Conservation (phyloP, 306 rosid genomes). For the Comarum palustre region DNA sequence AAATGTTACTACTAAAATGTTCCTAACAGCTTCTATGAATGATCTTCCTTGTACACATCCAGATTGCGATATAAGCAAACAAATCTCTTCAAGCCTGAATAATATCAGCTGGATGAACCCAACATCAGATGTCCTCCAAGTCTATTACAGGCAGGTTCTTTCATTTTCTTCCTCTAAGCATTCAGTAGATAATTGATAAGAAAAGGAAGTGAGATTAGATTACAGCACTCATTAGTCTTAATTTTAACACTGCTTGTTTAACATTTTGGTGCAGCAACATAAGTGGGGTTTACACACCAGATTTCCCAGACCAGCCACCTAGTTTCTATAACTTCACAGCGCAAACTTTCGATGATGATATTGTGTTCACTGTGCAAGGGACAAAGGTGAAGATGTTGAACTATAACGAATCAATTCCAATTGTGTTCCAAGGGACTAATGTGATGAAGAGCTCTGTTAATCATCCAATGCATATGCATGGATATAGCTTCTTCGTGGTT, state of each 20-base stretch:
- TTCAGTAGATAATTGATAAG: no score
- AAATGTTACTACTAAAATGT: background rate
- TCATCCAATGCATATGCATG: constrained; percentile 23
- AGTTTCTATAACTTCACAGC: constrained; percentile 1
- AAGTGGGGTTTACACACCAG: constrained; percentile 12
- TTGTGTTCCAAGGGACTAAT: constrained; percentile 21
- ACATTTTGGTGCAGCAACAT: background rate
- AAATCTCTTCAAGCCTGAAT: background rate
- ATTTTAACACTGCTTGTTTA: background rate
- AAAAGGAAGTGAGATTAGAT: background rate
- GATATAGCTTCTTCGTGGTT: constrained; percentile 13
- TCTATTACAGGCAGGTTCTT: constrained; percentile 1
- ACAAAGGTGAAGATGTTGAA: constrained; percentile 19
- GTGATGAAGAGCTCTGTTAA: background rate
- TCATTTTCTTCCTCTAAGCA: background rate
- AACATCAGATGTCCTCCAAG: background rate
- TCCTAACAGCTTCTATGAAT: background rate
- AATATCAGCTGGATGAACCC: background rate
- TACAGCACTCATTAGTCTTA: background rate
- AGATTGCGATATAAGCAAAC: background rate
- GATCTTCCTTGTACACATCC: background rate
- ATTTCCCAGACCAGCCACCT: constrained; percentile 7
- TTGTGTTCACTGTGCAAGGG: background rate
- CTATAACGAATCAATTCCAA: constrained; percentile 13
- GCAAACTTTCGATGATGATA: background rate